Percentiles rank a stretch among this genome's conserved stretches.
Conservation (phyloP, 805 yeast species). For the Cephaloascus fragrans region DNA sequence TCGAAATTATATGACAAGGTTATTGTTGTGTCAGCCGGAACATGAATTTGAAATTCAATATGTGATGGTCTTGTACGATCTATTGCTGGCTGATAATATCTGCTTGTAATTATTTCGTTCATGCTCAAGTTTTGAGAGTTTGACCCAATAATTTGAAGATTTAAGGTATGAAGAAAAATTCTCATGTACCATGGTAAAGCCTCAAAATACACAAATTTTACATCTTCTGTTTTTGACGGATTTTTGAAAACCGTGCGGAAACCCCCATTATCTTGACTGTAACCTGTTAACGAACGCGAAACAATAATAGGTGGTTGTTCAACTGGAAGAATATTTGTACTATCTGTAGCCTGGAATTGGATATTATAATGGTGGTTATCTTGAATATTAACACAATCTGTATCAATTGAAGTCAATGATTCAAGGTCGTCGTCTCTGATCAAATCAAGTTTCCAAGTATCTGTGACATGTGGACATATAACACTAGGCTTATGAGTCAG, state of each 20-base stretch:
- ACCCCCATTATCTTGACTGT: slow-evolving; percentile 87
- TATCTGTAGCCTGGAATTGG: slow-evolving; percentile 31
- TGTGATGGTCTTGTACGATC: slow-evolving; percentile 81
- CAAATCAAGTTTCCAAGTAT: slow-evolving; percentile 37
- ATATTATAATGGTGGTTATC: slow-evolving; percentile 22
- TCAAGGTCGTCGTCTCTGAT: slow-evolving; percentile 3
- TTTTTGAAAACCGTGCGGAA: slow-evolving; percentile 72
- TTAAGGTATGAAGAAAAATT: slow-evolving; percentile 64
- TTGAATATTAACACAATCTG: slow-evolving; percentile 2
- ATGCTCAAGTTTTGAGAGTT: slow-evolving; percentile 13
- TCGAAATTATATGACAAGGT: slow-evolving; percentile 73
- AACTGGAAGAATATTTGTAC: slow-evolving; percentile 28
- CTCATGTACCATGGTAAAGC: slow-evolving; percentile 91
- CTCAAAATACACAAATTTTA: slow-evolving; percentile 59
- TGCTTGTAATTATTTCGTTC: slow-evolving; percentile 33
- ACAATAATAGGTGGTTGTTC: slow-evolving; percentile 56
- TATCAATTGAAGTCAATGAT: not conserved
- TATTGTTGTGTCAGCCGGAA: slow-evolving; percentile 59
- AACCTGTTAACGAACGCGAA: slow-evolving; percentile 83
- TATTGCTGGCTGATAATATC: slow-evolving; percentile 63
- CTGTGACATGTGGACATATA: slow-evolving; percentile 33
- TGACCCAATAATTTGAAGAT: slow-evolving; percentile 13
- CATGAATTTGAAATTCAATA: slow-evolving; percentile 51
- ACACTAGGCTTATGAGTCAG: slow-evolving; percentile 33
- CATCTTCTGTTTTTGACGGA: slow-evolving; percentile 35